A percentile compares a stretch with the other conserved stretches of the same genome.
Evolutionary conservation across 768 basidiomycete genomes (phyloP).

Genomic region (Leucosporidium yakuticum): DNA sequence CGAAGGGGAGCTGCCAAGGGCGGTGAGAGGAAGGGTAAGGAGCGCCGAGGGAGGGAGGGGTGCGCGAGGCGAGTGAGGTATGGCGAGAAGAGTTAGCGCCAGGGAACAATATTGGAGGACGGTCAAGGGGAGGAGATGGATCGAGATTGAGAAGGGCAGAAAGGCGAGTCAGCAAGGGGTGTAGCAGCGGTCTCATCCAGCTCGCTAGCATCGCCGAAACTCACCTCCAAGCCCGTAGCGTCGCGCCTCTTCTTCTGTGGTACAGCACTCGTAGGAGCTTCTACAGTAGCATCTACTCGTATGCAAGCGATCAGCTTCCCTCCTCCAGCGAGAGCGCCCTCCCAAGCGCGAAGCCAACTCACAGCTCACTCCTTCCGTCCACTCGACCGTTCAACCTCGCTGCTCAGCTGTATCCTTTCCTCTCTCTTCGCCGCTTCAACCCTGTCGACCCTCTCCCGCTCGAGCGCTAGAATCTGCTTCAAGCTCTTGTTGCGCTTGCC

Average conservation of each 20-base stretch:
- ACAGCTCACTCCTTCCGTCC: not conserved
- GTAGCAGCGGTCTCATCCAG: too few species aligned
- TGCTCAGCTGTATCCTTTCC: not conserved
- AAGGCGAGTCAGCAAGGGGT: too few species aligned
- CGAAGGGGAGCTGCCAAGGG: too few species aligned
- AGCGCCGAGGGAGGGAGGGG: too few species aligned
- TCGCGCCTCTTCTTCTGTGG: conserved; percentile 49
- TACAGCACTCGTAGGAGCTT: conserved; percentile 44
- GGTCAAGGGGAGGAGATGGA: too few species aligned
- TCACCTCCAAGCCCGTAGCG: conserved; percentile 46
- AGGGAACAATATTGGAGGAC: too few species aligned
- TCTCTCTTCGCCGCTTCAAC: not conserved
- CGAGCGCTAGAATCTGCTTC: conserved; percentile 32
- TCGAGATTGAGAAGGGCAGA: too few species aligned
- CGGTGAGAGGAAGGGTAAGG: too few species aligned
- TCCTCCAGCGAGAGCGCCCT: not conserved
- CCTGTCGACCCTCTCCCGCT: conserved; percentile 6
- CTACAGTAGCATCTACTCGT: conserved; percentile 14
- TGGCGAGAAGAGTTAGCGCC: too few species aligned
- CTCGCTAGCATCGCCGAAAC: too few species aligned
- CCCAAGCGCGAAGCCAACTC: not conserved
- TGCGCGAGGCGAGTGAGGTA: too few species aligned
- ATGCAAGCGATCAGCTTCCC: not conserved
- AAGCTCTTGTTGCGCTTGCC: conserved; percentile 25
- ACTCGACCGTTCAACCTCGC: not conserved